Conservation (phyloP, 768 basidiomycete species). For the Pleurotus pulmonarius region DNA sequence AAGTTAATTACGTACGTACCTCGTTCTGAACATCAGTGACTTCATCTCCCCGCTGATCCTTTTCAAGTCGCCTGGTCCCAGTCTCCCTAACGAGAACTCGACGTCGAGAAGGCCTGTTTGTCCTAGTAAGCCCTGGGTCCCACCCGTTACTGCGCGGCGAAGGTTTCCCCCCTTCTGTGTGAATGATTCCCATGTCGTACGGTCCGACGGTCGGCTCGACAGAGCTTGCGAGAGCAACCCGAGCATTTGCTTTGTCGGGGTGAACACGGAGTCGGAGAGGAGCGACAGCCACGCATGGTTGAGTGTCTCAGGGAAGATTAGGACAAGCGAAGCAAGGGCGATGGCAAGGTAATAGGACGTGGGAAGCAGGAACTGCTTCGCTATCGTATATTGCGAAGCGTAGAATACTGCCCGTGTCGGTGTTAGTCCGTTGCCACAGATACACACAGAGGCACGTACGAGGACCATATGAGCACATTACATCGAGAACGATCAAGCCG, state of each 20-base stretch:
- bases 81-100: constrained; percentile 37
- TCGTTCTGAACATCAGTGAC: constrained; percentile 31
- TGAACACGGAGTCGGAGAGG: neutral
- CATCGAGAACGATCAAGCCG: constrained; percentile 40
- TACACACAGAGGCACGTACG: neutral
- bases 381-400: constrained; percentile 33
- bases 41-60: constrained; percentile 34
- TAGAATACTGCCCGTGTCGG: constrained; percentile 28
- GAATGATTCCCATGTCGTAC: constrained; percentile 25
- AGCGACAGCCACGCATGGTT: constrained; percentile 23
- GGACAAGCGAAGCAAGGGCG: constrained; percentile 30
- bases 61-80: constrained; percentile 39
- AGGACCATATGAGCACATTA: constrained; percentile 29
- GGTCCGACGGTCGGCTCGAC: constrained; percentile 28
- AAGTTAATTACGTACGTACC: constrained; percentile 10
- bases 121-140: constrained; percentile 26
- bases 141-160: constrained; percentile 25
- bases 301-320: constrained; percentile 41
- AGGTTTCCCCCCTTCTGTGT: constrained; percentile 20
- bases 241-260: constrained; percentile 27
- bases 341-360: constrained; percentile 36
- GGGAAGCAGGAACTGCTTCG: constrained; percentile 37
- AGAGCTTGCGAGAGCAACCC: constrained; percentile 30
- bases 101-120: constrained; percentile 37
- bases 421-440: neutral